A percentile compares a stretch with the other conserved stretches of the same genome.
phyloP scores from a whole-genome alignment of 1,284 basidiomycete species.

The Pseudozyma thailandica region DNA sequence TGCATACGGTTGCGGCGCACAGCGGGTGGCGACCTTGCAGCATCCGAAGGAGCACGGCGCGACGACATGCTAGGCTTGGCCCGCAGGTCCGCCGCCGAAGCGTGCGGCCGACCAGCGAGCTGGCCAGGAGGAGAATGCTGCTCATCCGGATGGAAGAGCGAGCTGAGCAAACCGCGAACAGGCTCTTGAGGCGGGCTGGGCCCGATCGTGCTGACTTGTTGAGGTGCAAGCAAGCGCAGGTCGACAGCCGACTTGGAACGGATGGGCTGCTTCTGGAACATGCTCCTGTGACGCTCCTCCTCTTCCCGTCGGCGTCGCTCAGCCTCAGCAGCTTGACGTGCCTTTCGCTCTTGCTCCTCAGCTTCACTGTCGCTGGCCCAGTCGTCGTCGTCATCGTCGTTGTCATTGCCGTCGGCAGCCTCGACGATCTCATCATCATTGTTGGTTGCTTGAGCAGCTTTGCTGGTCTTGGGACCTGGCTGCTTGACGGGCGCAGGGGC shows the following conservation, averaged over 20 bases:
- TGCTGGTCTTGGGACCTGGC: slow-evolving; percentile 2
- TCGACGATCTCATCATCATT: slow-evolving; percentile 31
- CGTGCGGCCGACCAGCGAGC: slow-evolving; percentile 56
- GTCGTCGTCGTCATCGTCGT: slow-evolving; percentile 56
- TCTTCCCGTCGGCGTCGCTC: slow-evolving; percentile 72
- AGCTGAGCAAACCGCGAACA: slow-evolving; percentile 62
- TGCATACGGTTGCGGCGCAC: slow-evolving; percentile 30
- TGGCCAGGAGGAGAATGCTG: slow-evolving; percentile 59
- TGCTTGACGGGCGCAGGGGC: slow-evolving; percentile 2
- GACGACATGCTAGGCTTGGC: slow-evolving; percentile 22
- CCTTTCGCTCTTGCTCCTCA: slow-evolving; percentile 65
- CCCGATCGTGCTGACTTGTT: slow-evolving; percentile 17
- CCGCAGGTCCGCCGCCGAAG: slow-evolving; percentile 57
- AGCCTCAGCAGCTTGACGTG: slow-evolving; percentile 58
- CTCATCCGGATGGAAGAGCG: slow-evolving; percentile 64
- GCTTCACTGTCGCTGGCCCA: slow-evolving; percentile 67
- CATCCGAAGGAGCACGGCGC: slow-evolving; percentile 11
- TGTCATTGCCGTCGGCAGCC: slow-evolving; percentile 22
- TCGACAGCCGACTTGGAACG: slow-evolving; percentile 64
- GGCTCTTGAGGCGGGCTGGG: slow-evolving; percentile 36
- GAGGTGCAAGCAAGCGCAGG: slow-evolving; percentile 32
- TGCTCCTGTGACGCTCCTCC: slow-evolving; percentile 76
- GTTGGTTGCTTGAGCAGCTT: slow-evolving; percentile 5
- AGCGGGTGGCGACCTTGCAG: slow-evolving; percentile 29
- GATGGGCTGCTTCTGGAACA: slow-evolving; percentile 81